Conservation (phyloP, 768 basidiomycete genomes). For the Leucocoprinus leucothites region DNA sequence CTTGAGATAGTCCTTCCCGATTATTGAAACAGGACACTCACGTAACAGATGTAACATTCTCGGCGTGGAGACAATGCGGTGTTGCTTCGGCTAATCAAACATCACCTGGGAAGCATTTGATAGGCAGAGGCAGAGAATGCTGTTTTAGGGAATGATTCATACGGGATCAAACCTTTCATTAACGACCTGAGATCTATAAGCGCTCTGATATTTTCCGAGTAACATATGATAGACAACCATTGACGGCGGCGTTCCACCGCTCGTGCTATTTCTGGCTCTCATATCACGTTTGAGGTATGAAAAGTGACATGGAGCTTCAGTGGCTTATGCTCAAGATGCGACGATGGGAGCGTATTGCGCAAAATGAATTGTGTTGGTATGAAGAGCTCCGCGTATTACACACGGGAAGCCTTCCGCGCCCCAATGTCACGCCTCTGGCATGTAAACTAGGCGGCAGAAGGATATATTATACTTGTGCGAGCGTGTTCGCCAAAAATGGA, state of each 20-base stretch:
- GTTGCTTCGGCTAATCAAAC: background rate
- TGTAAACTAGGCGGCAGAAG: too few species aligned
- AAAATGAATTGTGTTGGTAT: too few species aligned
- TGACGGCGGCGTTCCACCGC: background rate
- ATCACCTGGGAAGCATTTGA: too few species aligned
- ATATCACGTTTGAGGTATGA: background rate
- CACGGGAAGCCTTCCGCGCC: too few species aligned
- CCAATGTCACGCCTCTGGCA: too few species aligned
- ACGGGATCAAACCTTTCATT: conserved; percentile 1
- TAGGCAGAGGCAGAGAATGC: too few species aligned
- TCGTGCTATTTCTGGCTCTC: background rate
- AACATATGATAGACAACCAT: background rate
- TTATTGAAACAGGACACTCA: background rate
- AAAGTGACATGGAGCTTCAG: background rate
- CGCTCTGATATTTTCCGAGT: background rate
- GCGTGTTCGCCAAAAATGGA: too few species aligned
- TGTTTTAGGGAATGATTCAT: background rate
- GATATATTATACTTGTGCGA: too few species aligned
- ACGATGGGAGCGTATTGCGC: too few species aligned
- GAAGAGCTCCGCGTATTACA: too few species aligned
- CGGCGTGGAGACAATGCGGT: conserved; percentile 1
- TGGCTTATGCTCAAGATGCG: background rate
- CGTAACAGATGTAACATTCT: background rate
- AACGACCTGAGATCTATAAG: background rate
- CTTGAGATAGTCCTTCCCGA: conserved; percentile 1